Conservation (phyloP, 805 yeast genomes). For the Spathaspora arborariae region DNA sequence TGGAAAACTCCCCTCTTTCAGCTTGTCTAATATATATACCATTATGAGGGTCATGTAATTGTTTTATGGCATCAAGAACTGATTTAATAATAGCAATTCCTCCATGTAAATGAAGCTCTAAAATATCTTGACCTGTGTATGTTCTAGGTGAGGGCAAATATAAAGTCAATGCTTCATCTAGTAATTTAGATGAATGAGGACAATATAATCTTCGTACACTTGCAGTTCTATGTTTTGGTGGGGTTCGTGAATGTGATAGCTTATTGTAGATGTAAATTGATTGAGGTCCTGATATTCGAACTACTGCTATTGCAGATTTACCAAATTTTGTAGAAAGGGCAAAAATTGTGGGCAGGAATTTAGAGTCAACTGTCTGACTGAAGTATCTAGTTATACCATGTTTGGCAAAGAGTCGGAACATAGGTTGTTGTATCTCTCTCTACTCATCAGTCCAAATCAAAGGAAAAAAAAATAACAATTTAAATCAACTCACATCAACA, state of each 20-base stretch:
- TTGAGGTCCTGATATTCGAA: constrained; percentile 76
- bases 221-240: constrained; percentile 53
- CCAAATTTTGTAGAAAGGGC: constrained; percentile 86
- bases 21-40: constrained; percentile 65
- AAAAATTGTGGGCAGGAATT: constrained; percentile 66
- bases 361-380: neutral
- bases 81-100: constrained; percentile 80
- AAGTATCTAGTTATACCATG: neutral
- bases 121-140: constrained; percentile 87
- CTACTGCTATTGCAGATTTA: constrained; percentile 81
- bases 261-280: constrained; percentile 41
- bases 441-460: neutral
- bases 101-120: constrained; percentile 93
- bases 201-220: constrained; percentile 54
- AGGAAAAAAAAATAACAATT: neutral
- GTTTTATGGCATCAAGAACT: constrained; percentile 58
- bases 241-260: constrained; percentile 38
- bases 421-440: neutral
- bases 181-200: constrained; percentile 34
- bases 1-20: constrained; percentile 89
- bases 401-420: neutral
- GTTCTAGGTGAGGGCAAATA: constrained; percentile 72
- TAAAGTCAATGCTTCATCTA: constrained; percentile 76
- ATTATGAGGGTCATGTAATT: constrained; percentile 42
- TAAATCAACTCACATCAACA: neutral